Evolutionary conservation across 2,329 filamentous ascomycete genomes (phyloP).

Genomic region (Microcyclospora tardicrescens): DNA sequence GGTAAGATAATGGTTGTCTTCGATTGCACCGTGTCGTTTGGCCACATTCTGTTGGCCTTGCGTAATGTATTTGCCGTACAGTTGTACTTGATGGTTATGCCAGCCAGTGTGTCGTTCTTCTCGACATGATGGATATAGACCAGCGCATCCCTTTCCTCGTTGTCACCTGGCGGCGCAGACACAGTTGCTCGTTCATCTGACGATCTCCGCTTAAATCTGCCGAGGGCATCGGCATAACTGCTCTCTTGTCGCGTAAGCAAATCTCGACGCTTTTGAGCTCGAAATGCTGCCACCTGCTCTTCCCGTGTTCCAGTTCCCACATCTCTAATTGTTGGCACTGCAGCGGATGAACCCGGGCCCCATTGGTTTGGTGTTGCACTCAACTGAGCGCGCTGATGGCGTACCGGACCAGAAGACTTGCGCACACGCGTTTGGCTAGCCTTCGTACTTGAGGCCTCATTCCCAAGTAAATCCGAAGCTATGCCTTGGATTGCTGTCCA

Average conservation of each 20-base stretch:
- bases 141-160: conserved; percentile 59
- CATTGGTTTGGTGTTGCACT: conserved; percentile 34
- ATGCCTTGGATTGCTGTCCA: conserved; percentile 38
- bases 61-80: conserved; percentile 72
- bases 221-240: conserved; percentile 32
- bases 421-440: conserved; percentile 14
- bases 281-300: conserved; percentile 33
- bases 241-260: conserved; percentile 26
- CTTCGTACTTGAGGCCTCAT: conserved; percentile 18
- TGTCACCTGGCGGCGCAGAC: conserved; percentile 40
- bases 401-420: conserved; percentile 15
- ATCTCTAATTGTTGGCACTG: conserved; percentile 22
- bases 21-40: conserved; percentile 77
- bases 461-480: conserved; percentile 36
- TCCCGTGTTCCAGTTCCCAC: conserved; percentile 34
- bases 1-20: conserved; percentile 72
- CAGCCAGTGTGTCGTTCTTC: conserved; percentile 74
- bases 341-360: conserved; percentile 29
- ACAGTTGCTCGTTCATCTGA: conserved; percentile 47
- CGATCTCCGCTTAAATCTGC: conserved; percentile 49
- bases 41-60: conserved; percentile 88
- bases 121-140: conserved; percentile 84
- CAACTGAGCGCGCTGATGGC: conserved; percentile 11
- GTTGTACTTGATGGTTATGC: conserved; percentile 79
- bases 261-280: conserved; percentile 38